These are phyloP conservation scores for Citropsis articulata DNA, from an alignment of 345 rosid species.

Conservation along the genomic window DNA sequence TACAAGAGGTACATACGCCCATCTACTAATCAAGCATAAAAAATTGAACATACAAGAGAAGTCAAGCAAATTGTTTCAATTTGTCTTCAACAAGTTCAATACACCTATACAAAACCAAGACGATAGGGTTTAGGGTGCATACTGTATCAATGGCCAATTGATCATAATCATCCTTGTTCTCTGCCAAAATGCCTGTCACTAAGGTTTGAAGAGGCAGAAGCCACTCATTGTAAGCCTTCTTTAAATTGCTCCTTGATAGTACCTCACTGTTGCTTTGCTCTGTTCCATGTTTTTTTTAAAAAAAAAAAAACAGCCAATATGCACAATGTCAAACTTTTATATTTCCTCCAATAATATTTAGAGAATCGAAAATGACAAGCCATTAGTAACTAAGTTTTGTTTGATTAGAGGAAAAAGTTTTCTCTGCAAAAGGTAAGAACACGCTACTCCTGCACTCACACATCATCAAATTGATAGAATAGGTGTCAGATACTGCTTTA, in stretches of 20 bases:
- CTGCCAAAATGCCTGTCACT: slow-evolving; percentile 43
- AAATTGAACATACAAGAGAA: not conserved
- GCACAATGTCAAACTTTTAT: not conserved
- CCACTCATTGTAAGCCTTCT: slow-evolving; percentile 72
- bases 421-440: not conserved
- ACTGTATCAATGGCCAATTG: slow-evolving; percentile 27
- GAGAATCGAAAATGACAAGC: not conserved
- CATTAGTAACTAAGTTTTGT: not conserved
- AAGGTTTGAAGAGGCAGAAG: slow-evolving; percentile 72
- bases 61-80: slow-evolving; percentile 25
- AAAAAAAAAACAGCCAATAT: not conserved
- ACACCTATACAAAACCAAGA: slow-evolving; percentile 72
- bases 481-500: not conserved
- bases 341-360: not conserved
- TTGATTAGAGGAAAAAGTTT: not conserved
- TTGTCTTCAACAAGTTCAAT: slow-evolving; percentile 83
- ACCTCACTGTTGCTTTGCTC: slow-evolving; percentile 52
- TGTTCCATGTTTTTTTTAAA: slow-evolving; percentile 26
- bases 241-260: slow-evolving; percentile 49
- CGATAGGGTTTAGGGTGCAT: slow-evolving; percentile 60
- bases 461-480: not conserved
- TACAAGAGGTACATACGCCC: not conserved
- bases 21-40: not conserved
- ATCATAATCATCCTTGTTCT: slow-evolving; percentile 43
- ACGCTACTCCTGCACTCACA: not conserved